Conservation (phyloP, 2,329 filamentous ascomycete species). For the Alternaria ventricosa region DNA sequence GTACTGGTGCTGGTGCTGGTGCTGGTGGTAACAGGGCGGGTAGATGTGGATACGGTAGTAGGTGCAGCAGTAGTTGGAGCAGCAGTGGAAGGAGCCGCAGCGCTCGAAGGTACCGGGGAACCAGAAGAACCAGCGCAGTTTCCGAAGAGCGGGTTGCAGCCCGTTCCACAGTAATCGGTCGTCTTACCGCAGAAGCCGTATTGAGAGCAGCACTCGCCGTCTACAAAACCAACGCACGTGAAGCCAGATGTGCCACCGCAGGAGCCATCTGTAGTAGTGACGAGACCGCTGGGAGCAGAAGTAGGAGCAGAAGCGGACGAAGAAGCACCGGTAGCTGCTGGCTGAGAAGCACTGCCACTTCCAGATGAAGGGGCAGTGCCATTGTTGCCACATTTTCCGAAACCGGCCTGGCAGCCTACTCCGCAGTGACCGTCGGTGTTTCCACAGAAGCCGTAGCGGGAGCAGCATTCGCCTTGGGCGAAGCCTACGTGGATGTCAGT, state of each 20-base stretch:
- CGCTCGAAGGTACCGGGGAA: background rate
- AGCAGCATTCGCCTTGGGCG: constrained; percentile 48
- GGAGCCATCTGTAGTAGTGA: constrained; percentile 16
- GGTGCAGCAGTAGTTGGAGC: background rate
- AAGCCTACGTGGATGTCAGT: constrained; percentile 14
- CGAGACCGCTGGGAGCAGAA: constrained; percentile 2
- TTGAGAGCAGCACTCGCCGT: constrained; percentile 29
- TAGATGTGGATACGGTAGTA: constrained; percentile 1
- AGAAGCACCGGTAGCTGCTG: background rate
- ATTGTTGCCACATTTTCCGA: constrained; percentile 26
- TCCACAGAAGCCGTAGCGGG: constrained; percentile 48
- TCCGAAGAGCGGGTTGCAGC: constrained; percentile 8
- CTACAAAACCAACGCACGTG: constrained; percentile 17
- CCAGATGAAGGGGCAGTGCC: background rate
- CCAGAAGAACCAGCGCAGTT: background rate
- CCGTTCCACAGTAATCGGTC: constrained; percentile 4
- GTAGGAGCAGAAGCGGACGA: background rate
- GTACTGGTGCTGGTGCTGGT: background rate
- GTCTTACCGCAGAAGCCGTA: constrained; percentile 21
- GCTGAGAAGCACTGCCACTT: background rate
- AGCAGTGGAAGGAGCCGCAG: background rate
- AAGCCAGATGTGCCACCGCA: constrained; percentile 20
- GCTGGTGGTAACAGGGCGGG: background rate
- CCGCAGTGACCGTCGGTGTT: constrained; percentile 31
- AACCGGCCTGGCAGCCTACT: constrained; percentile 34